phyloP scores from a whole-genome alignment of 2,329 filamentous ascomycete genomes.

The Nemania sp. region DNA sequence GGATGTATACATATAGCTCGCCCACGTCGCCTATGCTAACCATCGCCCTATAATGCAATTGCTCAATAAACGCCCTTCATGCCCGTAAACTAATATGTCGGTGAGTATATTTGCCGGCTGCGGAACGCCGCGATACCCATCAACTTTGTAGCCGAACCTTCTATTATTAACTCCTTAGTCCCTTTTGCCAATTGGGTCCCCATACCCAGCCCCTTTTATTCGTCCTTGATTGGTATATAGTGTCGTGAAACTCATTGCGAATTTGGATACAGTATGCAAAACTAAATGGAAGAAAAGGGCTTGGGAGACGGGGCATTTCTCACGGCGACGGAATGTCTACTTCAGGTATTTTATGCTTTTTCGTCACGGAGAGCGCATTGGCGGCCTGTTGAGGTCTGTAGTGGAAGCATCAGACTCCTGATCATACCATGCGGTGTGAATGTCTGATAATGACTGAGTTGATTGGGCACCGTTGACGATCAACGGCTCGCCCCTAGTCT shows the following conservation, averaged over 20 bases:
- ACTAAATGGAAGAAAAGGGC: neutral
- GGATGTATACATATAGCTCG: neutral
- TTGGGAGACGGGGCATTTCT: too few relatives aligned
- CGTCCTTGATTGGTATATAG: neutral
- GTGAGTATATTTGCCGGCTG: neutral
- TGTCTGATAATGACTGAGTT: slow-evolving; percentile 25
- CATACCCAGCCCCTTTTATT: neutral
- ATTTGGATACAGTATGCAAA: neutral
- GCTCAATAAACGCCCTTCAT: neutral
- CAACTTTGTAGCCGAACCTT: neutral
- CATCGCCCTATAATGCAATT: neutral
- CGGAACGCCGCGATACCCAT: neutral
- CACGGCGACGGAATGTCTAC: neutral
- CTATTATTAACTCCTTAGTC: neutral
- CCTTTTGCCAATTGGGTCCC: neutral
- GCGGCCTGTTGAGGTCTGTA: slow-evolving; percentile 21
- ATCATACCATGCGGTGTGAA: slow-evolving; percentile 42
- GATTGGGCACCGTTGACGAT: slow-evolving; percentile 51
- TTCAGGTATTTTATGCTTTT: neutral
- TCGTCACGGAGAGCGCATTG: slow-evolving; percentile 10
- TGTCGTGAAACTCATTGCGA: neutral
- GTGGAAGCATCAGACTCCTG: slow-evolving; percentile 45
- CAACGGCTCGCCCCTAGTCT: slow-evolving; percentile 53
- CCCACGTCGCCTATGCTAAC: neutral
- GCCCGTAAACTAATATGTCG: neutral